Evolutionary conservation across 805 yeast genomes (phyloP).

Genomic region (Yarrowia sp.): DNA sequence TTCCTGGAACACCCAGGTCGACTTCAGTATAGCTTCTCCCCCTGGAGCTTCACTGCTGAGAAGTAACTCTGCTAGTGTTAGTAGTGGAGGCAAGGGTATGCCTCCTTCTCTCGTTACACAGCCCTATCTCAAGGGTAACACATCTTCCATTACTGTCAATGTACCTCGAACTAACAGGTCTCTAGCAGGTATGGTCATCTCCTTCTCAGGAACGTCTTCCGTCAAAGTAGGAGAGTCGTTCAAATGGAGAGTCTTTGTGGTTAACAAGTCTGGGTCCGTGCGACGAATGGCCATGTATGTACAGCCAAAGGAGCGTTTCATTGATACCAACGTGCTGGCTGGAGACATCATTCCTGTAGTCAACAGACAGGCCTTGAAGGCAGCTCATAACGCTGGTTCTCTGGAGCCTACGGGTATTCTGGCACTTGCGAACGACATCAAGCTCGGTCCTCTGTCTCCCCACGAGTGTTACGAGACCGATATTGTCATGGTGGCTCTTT

Average conservation of each 20-base stretch:
- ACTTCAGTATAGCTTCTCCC: slow-evolving; percentile 28
- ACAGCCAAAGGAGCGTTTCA: slow-evolving; percentile 48
- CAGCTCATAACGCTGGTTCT: slow-evolving; percentile 52
- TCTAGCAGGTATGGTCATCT: slow-evolving; percentile 54
- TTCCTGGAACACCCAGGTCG: slow-evolving; percentile 36
- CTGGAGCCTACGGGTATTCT: slow-evolving; percentile 63
- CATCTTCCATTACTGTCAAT: slow-evolving; percentile 41
- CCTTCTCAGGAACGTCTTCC: slow-evolving; percentile 67
- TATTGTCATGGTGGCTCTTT: slow-evolving; percentile 64
- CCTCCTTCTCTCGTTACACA: slow-evolving; percentile 24
- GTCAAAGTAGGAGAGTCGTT: slow-evolving; percentile 66
- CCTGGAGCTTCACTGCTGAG: slow-evolving; percentile 21
- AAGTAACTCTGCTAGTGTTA: background rate
- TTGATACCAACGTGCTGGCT: slow-evolving; percentile 41
- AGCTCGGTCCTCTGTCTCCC: slow-evolving; percentile 67
- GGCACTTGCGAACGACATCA: slow-evolving; percentile 68
- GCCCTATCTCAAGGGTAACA: slow-evolving; percentile 44
- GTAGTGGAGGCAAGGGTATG: slow-evolving; percentile 9
- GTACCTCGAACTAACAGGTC: slow-evolving; percentile 37
- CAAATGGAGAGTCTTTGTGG: slow-evolving; percentile 69
- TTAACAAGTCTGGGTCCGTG: slow-evolving; percentile 62
- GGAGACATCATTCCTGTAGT: slow-evolving; percentile 40
- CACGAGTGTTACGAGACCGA: slow-evolving; percentile 70
- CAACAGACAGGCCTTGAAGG: slow-evolving; percentile 47
- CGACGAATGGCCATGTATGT: slow-evolving; percentile 61